phyloP scores from a whole-genome alignment of 805 yeast species.

The Cyberlindnera amylophila region DNA sequence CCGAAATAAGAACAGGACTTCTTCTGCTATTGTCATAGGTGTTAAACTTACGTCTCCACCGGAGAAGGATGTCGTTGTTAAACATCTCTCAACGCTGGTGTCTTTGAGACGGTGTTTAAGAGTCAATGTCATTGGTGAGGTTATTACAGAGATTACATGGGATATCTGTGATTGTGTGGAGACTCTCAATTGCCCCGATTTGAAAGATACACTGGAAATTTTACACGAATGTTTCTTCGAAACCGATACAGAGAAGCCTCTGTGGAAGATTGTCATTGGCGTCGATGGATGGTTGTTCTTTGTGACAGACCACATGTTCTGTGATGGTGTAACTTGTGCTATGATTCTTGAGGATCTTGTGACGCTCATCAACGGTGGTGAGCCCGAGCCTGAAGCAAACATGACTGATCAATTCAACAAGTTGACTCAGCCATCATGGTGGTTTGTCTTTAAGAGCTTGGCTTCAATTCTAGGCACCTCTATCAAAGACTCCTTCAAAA shows the following conservation, averaged over 20 bases:
- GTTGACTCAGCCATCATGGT: conserved; percentile 2
- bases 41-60: background rate
- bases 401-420: background rate
- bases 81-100: background rate
- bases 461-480: background rate
- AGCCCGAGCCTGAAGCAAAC: conserved; percentile 4
- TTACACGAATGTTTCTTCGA: background rate
- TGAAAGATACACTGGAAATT: conserved; percentile 1
- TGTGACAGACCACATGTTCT: conserved; percentile 11
- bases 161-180: conserved; percentile 1
- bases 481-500: background rate
- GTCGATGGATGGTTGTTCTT: conserved; percentile 9
- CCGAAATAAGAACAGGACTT: background rate
- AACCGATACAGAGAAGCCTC: background rate
- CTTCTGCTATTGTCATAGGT: background rate
- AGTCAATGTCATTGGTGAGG: conserved; percentile 1
- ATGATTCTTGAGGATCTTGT: conserved; percentile 13
- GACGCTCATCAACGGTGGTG: conserved; percentile 1
- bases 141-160: conserved; percentile 1
- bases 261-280: conserved; percentile 8
- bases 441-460: background rate
- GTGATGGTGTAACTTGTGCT: conserved; percentile 11
- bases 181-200: background rate
- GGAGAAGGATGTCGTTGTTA: background rate
- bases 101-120: conserved; percentile 5